phyloP scores from a whole-genome alignment of 1,139 yeast genomes.

The Yamadazyma kanchanaburiensis region DNA sequence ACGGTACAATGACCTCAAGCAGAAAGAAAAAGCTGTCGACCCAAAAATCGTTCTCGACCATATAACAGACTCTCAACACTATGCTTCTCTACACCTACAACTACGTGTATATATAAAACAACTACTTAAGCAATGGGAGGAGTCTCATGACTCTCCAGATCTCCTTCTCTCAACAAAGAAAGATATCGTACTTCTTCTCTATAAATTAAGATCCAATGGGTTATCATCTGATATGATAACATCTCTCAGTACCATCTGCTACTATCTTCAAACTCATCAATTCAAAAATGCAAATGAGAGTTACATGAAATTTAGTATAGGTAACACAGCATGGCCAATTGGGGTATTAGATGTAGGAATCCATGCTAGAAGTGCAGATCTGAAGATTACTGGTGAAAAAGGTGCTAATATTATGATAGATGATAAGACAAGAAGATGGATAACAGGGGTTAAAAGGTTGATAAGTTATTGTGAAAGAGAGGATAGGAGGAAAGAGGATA shows the following conservation, averaged over 20 bases:
- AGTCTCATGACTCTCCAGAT: conserved; percentile 3
- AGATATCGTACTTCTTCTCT: conserved; percentile 59
- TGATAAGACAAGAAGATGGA: conserved; percentile 75
- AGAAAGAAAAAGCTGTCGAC: conserved; percentile 18
- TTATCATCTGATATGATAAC: conserved; percentile 45
- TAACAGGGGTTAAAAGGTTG: conserved; percentile 67
- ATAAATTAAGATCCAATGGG: conserved; percentile 49
- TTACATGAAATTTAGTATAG: conserved; percentile 75
- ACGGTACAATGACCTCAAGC: conserved; percentile 11
- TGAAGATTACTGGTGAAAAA: conserved; percentile 26
- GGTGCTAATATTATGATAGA: conserved; percentile 75
- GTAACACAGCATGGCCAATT: conserved; percentile 92
- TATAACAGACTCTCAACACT: conserved; percentile 26
- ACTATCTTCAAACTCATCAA: conserved; percentile 54
- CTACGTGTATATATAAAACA: conserved; percentile 49
- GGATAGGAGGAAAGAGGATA: not conserved
- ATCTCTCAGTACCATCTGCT: conserved; percentile 58
- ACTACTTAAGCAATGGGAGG: conserved; percentile 46
- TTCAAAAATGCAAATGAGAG: conserved; percentile 61
- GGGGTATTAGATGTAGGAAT: conserved; percentile 81
- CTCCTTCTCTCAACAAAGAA: conserved; percentile 53
- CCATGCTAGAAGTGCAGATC: conserved; percentile 62
- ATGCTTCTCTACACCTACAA: conserved; percentile 30
- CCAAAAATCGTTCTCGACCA: conserved; percentile 29
- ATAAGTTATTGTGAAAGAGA: conserved; percentile 51